Base-by-base conservation (phyloP, 1,284 basidiomycete species). In the Phylloporus sp. region DNA sequence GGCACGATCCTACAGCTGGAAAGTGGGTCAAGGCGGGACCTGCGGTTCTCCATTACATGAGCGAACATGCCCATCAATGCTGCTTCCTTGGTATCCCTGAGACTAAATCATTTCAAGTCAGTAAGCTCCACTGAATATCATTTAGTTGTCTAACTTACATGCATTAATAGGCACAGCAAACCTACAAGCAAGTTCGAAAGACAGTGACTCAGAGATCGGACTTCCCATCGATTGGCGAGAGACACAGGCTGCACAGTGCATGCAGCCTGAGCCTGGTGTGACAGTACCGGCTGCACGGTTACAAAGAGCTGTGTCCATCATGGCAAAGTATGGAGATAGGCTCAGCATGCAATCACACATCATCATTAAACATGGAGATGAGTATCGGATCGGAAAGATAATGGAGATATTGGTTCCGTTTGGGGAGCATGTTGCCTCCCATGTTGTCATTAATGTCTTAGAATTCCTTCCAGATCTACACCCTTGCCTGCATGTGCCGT, bases 1-100 rank as follows among this genome's bases (percentile, higher is more conserved):
- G 63, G 65, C 22, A n/a, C 11, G 42, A 66, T 26, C 32, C 39
- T 2, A 32, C 2, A 3, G 15, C 31, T 10, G 10, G 17, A 2
- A 59, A 56, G 28, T 65, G 57, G 61, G 58, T 63, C 11, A 63
- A 42, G 3, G 61, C 58, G 28, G 59, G 56, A 55, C 55, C 52
- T 11, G 18, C 1, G 4, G 11, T 63, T 0, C 4, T 56, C 12
- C 0, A 32, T 34, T 61, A 58, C 46, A 26, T 64, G 5, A 24
- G 59, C 15, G 20, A 42, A 0, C 64, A 63, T 20, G 56, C 53
- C 22, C 53, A 59, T 4, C 53, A 64, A 18, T 8, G 34, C 24
- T 24, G 13, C 2, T 26, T 62, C 2, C 29, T 64, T 34, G 62
- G 57, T 4, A 47, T 55, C 15, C 42, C 51, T 20, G 17, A 29